phyloP scores from a whole-genome alignment of 192 early-diverging fungal species.

The Piromyces finnis region DNA sequence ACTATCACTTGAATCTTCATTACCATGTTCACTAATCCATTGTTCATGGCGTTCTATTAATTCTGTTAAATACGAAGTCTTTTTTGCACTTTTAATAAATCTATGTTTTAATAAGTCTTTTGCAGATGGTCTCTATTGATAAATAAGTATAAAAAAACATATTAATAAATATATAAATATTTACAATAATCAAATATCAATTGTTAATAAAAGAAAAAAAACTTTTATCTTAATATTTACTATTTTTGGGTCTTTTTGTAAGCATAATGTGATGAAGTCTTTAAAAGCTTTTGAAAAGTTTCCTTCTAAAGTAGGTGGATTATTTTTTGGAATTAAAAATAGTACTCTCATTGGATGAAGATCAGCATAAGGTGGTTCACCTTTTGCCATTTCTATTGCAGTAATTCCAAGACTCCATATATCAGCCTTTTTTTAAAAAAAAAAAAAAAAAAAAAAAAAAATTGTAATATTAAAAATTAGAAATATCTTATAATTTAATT shows the following conservation, averaged over 20 bases:
- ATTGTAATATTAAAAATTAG: too few relatives aligned
- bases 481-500: too few relatives aligned
- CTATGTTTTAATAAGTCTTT: constrained; percentile 73
- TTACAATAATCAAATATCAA: too few relatives aligned
- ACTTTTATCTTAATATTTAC: too few relatives aligned
- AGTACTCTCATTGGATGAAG: constrained; percentile 89
- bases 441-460: too few relatives aligned
- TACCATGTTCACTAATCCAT: constrained; percentile 17
- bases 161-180: too few relatives aligned
- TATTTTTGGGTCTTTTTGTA: constrained; percentile 61
- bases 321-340: constrained; percentile 80
- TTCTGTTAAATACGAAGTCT: constrained; percentile 67
- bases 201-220: not conserved
- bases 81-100: constrained; percentile 70
- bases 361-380: constrained; percentile 80
- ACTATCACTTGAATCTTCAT: not conserved
- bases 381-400: constrained; percentile 87
- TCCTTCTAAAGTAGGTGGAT: constrained; percentile 63
- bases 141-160: too few relatives aligned
- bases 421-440: constrained; percentile 52
- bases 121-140: constrained; percentile 57
- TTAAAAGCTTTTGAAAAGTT: constrained; percentile 64
- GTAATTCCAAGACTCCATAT: constrained; percentile 97
- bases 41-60: constrained; percentile 66
- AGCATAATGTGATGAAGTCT: constrained; percentile 72